A percentile compares a stretch with the other conserved stretches of the same genome.
Conservation (phyloP, 23 red algal genomes). For the Gracilaria gracilis region DNA sequence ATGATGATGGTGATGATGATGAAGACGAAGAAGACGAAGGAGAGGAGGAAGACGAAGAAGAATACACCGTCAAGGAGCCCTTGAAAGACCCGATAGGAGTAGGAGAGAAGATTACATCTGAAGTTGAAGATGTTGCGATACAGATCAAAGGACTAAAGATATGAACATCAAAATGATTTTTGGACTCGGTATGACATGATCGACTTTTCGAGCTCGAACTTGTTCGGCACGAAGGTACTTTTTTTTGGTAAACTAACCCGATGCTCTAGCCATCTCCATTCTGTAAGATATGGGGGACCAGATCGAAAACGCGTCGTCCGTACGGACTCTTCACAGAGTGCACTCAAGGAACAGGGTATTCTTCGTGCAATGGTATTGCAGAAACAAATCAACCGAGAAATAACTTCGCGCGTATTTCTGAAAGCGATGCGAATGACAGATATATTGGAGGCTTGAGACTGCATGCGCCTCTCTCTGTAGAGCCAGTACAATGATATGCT, state of each 20-base stretch:
- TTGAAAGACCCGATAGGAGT: not conserved
- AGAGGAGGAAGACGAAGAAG: slow-evolving; percentile 24
- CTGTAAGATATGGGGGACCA: not conserved
- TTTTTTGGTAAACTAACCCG: not conserved
- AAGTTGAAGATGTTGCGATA: slow-evolving; percentile 15
- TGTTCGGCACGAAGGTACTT: not conserved
- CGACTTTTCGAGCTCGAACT: not conserved
- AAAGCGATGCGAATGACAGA: too few species aligned
- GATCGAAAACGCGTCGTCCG: not conserved
- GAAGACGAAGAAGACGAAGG: slow-evolving; percentile 58
- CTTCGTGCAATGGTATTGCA: too few species aligned
- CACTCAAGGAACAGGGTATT: too few species aligned
- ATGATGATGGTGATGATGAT: slow-evolving; percentile 59
- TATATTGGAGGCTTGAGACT: too few species aligned
- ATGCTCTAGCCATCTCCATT: not conserved
- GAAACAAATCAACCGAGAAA: too few species aligned
- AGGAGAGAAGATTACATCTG: not conserved
- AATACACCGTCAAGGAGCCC: not conserved
- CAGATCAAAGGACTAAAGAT: not conserved
- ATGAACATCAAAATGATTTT: not conserved
- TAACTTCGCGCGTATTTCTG: too few species aligned
- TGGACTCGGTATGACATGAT: not conserved
- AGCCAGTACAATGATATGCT: too few species aligned
- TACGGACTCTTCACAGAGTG: not conserved
- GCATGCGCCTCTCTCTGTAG: too few species aligned